Conservation (phyloP, 768 basidiomycete species). For the Lactarius pseudohatsudake region DNA sequence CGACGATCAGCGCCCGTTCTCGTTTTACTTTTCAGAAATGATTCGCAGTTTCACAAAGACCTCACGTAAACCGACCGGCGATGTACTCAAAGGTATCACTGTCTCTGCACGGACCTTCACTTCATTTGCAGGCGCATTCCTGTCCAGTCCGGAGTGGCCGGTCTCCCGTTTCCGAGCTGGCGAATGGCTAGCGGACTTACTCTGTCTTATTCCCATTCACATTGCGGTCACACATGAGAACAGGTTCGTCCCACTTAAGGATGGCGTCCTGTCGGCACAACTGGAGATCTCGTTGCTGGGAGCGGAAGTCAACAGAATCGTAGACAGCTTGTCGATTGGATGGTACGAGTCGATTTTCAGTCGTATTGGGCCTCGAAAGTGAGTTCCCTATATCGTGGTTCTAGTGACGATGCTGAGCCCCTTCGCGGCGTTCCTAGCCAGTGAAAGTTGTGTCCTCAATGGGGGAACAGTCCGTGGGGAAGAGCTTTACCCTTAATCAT, state of each 20-base stretch:
- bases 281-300: slow-evolving; percentile 57
- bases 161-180: slow-evolving; percentile 48
- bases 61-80: slow-evolving; percentile 53
- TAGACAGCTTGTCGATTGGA: slow-evolving; percentile 55
- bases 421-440: slow-evolving; percentile 38
- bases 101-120: slow-evolving; percentile 38
- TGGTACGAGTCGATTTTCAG: slow-evolving; percentile 66
- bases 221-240: slow-evolving; percentile 61
- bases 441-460: slow-evolving; percentile 67
- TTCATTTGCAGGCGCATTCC: slow-evolving; percentile 31
- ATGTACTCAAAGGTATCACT: slow-evolving; percentile 40
- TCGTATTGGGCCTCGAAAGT: slow-evolving; percentile 64
- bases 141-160: slow-evolving; percentile 19
- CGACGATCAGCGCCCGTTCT: slow-evolving; percentile 38
- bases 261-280: slow-evolving; percentile 51
- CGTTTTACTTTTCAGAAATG: slow-evolving; percentile 46
- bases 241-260: slow-evolving; percentile 59
- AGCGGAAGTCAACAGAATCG: slow-evolving; percentile 56
- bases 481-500: slow-evolving; percentile 59
- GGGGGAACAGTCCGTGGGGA: slow-evolving; percentile 68
- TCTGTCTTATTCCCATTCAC: slow-evolving; percentile 68
- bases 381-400: neutral
- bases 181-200: slow-evolving; percentile 60
- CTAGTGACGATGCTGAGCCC: neutral
- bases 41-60: slow-evolving; percentile 47